Conservation (phyloP, 257 asterid species). For the Gentiana dahurica region DNA sequence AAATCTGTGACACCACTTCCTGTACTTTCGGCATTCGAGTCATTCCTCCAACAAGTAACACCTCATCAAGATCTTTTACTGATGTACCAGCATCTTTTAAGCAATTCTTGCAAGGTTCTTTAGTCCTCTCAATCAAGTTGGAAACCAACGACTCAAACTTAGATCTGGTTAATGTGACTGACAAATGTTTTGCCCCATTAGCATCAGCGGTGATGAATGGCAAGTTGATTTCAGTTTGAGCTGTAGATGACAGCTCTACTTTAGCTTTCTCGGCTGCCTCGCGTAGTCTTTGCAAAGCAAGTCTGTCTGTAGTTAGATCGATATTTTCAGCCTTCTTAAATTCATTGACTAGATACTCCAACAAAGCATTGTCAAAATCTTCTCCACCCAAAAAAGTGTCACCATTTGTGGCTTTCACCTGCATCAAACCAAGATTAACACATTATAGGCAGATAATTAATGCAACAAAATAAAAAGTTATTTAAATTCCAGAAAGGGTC, state of each 20-base stretch:
- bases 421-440: conserved; percentile 5
- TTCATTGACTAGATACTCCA: conserved; percentile 56
- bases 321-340: conserved; percentile 50
- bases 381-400: conserved; percentile 85
- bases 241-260: conserved; percentile 70
- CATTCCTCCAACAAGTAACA: conserved; percentile 77
- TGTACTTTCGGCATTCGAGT: conserved; percentile 73
- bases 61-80: conserved; percentile 58
- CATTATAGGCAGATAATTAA: background rate
- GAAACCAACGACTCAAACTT: conserved; percentile 60
- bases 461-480: background rate
- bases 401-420: conserved; percentile 85
- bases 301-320: conserved; percentile 56
- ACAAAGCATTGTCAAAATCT: conserved; percentile 55
- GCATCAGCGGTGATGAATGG: conserved; percentile 79
- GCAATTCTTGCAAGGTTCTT: conserved; percentile 59
- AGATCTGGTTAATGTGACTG: conserved; percentile 54
- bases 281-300: conserved; percentile 68
- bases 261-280: conserved; percentile 86
- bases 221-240: conserved; percentile 63
- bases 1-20: conserved; percentile 57
- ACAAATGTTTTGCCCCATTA: conserved; percentile 67
- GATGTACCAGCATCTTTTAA: conserved; percentile 67
- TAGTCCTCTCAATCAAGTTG: conserved; percentile 59
- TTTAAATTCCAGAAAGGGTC: background rate